Evolutionary conservation across 169 alveolate species (phyloP).

Genomic region (Besnoitia besnoiti): DNA sequence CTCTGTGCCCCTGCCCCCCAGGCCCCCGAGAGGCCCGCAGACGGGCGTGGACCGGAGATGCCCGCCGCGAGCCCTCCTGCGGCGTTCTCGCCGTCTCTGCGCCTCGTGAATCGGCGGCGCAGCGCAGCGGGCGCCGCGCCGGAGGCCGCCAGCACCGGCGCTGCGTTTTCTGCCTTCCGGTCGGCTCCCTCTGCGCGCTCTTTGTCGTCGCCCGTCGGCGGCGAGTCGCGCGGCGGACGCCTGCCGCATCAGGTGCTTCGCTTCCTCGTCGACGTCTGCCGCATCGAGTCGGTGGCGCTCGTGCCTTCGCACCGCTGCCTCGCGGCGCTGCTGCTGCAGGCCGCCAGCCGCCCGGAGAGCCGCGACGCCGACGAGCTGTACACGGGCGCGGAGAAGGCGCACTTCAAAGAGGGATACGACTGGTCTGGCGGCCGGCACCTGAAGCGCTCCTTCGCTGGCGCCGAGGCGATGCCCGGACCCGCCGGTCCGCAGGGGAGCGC

Average conservation of each 20-base stretch:
- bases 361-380: neutral
- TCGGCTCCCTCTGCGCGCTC: too few species aligned
- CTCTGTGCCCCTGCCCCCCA: constrained; percentile 9
- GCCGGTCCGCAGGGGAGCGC: neutral
- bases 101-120: neutral
- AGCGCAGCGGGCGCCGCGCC: neutral
- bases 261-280: constrained; percentile 7
- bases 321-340: neutral
- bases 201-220: neutral
- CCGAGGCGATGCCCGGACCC: constrained; percentile 28
- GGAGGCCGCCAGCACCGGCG: neutral
- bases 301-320: constrained; percentile 2
- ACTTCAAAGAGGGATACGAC: neutral
- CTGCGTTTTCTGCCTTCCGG: too few species aligned
- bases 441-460: constrained; percentile 14
- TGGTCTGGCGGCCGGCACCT: neutral
- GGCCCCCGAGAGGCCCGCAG: neutral
- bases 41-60: neutral
- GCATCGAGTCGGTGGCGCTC: neutral
- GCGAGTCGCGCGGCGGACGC: neutral
- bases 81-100: neutral
- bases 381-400: neutral
- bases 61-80: neutral
- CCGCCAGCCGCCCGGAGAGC: neutral
- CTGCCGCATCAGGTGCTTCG: constrained; percentile 21